These are phyloP conservation scores for Rhodosporidiobolus sp. DNA, from an alignment of 768 basidiomycete species.

Conservation along the genomic window DNA sequence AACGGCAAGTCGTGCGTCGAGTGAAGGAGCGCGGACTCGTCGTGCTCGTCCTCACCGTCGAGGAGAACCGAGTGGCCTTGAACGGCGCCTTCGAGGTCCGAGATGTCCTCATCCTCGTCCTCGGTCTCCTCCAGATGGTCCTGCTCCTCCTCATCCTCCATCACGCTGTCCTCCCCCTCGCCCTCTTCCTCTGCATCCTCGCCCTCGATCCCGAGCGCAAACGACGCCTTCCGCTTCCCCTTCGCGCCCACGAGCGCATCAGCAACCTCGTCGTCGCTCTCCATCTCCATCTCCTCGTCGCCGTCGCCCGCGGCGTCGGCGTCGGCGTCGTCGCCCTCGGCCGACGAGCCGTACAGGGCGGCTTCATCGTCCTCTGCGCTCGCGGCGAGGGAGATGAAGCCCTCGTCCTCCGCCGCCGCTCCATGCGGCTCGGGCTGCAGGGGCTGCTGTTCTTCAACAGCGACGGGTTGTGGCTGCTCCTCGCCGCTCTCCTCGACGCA, in stretches of 20 bases:
- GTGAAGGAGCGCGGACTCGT: not conserved
- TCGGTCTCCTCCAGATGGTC: too few relatives aligned
- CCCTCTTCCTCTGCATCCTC: too few relatives aligned
- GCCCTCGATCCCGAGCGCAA: not conserved
- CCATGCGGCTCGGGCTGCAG: too few relatives aligned
- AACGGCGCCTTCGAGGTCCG: constrained; percentile 1
- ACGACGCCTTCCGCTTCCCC: not conserved
- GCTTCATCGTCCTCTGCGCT: too few relatives aligned
- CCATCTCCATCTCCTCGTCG: not conserved
- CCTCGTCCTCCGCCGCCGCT: not conserved
- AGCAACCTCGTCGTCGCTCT: constrained; percentile 12
- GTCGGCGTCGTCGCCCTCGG: not conserved
- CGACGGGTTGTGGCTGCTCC: too few relatives aligned
- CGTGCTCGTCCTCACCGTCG: not conserved
- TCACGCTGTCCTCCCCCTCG: constrained; percentile 2
- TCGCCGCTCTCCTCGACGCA: too few relatives aligned
- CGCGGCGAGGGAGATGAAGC: not conserved
- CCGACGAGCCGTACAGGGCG: not conserved
- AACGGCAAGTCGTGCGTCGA: not conserved
- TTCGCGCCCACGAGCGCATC: not conserved
- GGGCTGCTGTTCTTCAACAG: too few relatives aligned
- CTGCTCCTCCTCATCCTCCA: constrained; percentile 6
- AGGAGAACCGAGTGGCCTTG: not conserved
- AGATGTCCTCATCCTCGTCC: constrained; percentile 1
- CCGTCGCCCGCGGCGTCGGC: not conserved